Evolutionary conservation across 345 rosid species (phyloP), one percentile per base, ranked within the genome.

Genomic region (Aegle marmelos): DNA sequence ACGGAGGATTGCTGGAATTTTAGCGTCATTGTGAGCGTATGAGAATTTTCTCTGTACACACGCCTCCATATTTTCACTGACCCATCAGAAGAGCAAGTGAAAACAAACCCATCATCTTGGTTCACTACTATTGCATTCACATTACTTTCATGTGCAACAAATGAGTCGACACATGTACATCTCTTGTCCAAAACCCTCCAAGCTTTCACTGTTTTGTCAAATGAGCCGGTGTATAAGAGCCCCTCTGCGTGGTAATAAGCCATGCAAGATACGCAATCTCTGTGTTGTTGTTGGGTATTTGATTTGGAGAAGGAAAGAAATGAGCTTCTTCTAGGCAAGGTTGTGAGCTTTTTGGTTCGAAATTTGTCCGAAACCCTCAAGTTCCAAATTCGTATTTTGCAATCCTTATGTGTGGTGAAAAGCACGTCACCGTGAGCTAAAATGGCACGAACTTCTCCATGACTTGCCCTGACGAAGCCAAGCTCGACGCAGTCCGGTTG

Each of bases 1-100:
- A 86, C 82, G 0, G 89, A 89, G 0, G 92, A 87, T 57, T 78
- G 89, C 31, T 89, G 90, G 76, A 86, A 87, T 61, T 84, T 84
- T 3, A 89, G 75, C 8, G 85, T 87, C 86, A 86, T 83, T 17
- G 85, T 89, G 56, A 89, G 85, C 41, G 85, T 83, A 54, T 87
- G 90, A 3, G 88, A 87, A 76, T 83, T 80, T 76, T 89, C 88
- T 72, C 80, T 80, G 19, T 84, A 89, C 0, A 87, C 81, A 50
- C 86, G 70, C 74, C 90, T 73, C 90, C 90, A 89, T 74, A 89
- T 80, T 74, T 87, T 89, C 30, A 87, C 85, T 0, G 92, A 84
- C 14, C 90, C 90, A 53, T 89, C 89, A 2, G 76, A 70, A 1
- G 92, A 87, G 81, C 89, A 82, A 16, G 89, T 89, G 82, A 89